Conservation (phyloP, 164 flowering plant genomes). For the Cinnamomum micranthum region DNA sequence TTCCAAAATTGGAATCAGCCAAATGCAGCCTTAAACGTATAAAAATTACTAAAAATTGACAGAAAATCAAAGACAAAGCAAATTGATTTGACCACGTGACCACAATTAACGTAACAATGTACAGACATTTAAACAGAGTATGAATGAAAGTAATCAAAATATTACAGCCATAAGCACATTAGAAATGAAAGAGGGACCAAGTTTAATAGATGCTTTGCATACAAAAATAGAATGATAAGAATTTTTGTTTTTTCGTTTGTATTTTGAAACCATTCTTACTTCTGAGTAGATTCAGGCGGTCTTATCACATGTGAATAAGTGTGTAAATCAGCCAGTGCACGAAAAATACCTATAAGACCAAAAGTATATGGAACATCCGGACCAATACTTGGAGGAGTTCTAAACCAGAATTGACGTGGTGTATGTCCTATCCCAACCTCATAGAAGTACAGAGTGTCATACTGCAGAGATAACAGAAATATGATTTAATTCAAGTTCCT, state of each 20-base stretch:
- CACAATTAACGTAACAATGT: too few species aligned
- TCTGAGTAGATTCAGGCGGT: too few species aligned
- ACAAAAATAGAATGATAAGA: too few species aligned
- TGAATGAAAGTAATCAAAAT: too few species aligned
- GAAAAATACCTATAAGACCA: constrained; percentile 38
- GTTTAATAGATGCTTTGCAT: too few species aligned
- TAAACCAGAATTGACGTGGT: constrained; percentile 35
- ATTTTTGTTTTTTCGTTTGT: too few species aligned
- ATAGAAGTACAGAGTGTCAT: constrained; percentile 34
- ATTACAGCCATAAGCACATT: too few species aligned
- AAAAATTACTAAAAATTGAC: too few species aligned
- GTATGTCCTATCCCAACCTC: constrained; percentile 28
- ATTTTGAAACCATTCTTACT: too few species aligned
- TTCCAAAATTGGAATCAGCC: background rate
- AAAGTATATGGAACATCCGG: constrained; percentile 50
- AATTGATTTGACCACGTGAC: background rate
- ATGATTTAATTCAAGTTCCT: background rate
- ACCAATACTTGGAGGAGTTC: constrained; percentile 44
- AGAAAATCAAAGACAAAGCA: background rate
- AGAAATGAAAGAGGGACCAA: too few species aligned
- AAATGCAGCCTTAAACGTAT: background rate
- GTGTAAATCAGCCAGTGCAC: background rate
- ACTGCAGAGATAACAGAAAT: constrained; percentile 20
- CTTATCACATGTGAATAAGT: background rate
- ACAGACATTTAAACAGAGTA: background rate